Conservation (phyloP, 129 eudicot species). For the Rutidosis leptorrhynchoides region DNA sequence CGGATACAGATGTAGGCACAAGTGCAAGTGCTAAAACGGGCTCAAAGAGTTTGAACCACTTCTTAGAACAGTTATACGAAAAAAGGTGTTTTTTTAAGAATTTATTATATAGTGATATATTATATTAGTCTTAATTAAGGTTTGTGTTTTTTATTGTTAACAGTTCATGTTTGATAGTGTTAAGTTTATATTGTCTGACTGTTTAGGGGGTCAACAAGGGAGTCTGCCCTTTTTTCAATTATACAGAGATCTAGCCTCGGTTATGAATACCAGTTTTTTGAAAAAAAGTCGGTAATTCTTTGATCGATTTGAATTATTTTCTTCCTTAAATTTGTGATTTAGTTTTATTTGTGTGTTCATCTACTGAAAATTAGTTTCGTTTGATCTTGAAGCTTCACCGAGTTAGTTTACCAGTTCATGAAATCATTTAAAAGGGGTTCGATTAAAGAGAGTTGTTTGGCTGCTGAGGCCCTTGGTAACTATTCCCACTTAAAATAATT, state of each 20-base stretch:
- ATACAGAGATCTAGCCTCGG: slow-evolving; percentile 28
- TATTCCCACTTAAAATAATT: neutral
- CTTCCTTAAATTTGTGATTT: neutral
- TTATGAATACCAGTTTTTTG: slow-evolving; percentile 38
- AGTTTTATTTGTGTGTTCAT: neutral
- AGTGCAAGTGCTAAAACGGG: slow-evolving; percentile 29
- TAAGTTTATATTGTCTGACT: neutral
- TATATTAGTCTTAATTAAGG: neutral
- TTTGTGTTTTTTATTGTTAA: neutral
- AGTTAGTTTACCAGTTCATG: slow-evolving; percentile 45
- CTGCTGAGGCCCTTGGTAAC: slow-evolving; percentile 47
- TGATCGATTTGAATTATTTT: neutral
- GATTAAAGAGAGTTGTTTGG: slow-evolving; percentile 45
- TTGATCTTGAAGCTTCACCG: slow-evolving; percentile 44
- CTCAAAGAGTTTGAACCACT: slow-evolving; percentile 30
- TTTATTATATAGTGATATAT: no score
- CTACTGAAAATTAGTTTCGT: neutral
- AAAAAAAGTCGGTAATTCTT: slow-evolving; percentile 38
- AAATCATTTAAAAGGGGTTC: slow-evolving; percentile 47
- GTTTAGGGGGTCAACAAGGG: slow-evolving; percentile 44
- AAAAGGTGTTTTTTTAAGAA: slow-evolving; percentile 29
- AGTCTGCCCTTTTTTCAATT: slow-evolving; percentile 43
- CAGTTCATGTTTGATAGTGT: neutral
- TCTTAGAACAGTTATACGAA: slow-evolving; percentile 35
- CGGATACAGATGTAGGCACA: slow-evolving; percentile 19